Evolutionary conservation across 2,329 filamentous ascomycete species (phyloP).

Genomic region (Cadophora sp.): DNA sequence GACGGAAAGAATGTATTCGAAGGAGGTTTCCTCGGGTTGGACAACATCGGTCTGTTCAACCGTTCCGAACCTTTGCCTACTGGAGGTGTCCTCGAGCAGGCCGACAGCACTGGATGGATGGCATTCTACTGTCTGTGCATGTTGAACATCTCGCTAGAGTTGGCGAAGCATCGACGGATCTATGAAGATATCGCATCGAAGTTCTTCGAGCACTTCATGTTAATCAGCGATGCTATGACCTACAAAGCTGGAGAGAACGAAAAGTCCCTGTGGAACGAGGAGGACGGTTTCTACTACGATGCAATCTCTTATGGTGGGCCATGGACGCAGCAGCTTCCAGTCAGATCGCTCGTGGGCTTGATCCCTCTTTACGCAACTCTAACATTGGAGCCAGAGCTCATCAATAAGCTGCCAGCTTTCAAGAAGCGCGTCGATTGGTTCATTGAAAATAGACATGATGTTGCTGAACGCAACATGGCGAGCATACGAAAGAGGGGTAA

Average conservation of each 20-base stretch:
- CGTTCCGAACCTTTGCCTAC: constrained; percentile 94
- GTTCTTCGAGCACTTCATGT: constrained; percentile 98
- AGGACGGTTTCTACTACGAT: constrained; percentile 98
- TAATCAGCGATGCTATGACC: constrained; percentile 97
- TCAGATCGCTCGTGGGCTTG: constrained; percentile 88
- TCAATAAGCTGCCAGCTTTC: constrained; percentile 90
- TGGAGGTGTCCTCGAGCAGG: constrained; percentile 91
- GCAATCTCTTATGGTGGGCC: constrained; percentile 96
- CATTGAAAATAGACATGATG: constrained; percentile 82
- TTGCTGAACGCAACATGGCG: constrained; percentile 92
- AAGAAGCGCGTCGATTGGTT: constrained; percentile 96
- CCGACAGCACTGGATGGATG: constrained; percentile 99
- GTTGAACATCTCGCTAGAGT: constrained; percentile 94
- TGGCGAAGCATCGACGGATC: constrained; percentile 92
- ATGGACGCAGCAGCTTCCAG: constrained; percentile 90
- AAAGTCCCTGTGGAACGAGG: constrained; percentile 92
- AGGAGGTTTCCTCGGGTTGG: constrained; percentile 91
- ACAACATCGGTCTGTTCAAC: constrained; percentile 98
- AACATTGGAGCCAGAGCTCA: constrained; percentile 90
- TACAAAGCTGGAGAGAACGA: constrained; percentile 75
- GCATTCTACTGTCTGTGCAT: constrained; percentile 96
- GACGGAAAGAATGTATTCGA: constrained; percentile 98
- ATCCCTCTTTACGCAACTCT: constrained; percentile 93
- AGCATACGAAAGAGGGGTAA: constrained; percentile 91
- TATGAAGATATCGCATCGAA: constrained; percentile 98